These are phyloP conservation scores for Ascochyta fabae DNA, from an alignment of 2,329 filamentous ascomycete genomes.

Conservation along the genomic window DNA sequence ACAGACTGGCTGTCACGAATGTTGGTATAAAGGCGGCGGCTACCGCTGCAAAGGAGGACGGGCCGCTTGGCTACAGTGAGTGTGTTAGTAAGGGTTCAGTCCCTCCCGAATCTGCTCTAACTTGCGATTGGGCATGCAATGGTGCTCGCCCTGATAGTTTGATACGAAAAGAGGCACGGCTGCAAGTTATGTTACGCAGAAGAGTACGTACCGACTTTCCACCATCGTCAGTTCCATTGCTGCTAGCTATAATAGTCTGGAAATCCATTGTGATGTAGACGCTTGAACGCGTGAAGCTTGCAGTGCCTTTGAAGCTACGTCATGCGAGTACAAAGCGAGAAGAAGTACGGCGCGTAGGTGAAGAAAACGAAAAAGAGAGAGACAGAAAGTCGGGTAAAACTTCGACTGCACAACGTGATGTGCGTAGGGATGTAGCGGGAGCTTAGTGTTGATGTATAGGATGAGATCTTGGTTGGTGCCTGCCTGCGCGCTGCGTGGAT, in stretches of 20 bases:
- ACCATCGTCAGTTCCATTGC: slow-evolving; percentile 20
- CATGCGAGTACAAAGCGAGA: not conserved
- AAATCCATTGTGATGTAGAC: slow-evolving; percentile 22
- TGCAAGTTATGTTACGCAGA: not conserved
- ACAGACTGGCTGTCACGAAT: slow-evolving; percentile 37
- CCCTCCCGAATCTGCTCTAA: not conserved
- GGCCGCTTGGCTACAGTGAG: slow-evolving; percentile 33
- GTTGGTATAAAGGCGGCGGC: slow-evolving; percentile 46
- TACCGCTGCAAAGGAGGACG: slow-evolving; percentile 43
- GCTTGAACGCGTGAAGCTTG: slow-evolving; percentile 1
- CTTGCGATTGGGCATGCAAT: not conserved
- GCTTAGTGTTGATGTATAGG: slow-evolving; percentile 8
- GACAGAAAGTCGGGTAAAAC: not conserved
- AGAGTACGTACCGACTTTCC: slow-evolving; percentile 26
- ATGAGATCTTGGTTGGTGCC: slow-evolving; percentile 2
- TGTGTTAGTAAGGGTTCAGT: slow-evolving; percentile 6
- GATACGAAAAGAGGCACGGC: no score
- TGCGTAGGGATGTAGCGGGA: not conserved
- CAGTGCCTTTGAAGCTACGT: slow-evolving; percentile 1
- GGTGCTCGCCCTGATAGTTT: no score
- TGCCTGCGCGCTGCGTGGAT: slow-evolving; percentile 1
- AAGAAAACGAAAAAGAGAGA: not conserved
- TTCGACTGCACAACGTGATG: not conserved
- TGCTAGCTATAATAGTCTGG: slow-evolving; percentile 22
- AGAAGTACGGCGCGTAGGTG: not conserved